Conservation (phyloP, 2,329 filamentous ascomycete genomes). For the Endocalyx cinctus region DNA sequence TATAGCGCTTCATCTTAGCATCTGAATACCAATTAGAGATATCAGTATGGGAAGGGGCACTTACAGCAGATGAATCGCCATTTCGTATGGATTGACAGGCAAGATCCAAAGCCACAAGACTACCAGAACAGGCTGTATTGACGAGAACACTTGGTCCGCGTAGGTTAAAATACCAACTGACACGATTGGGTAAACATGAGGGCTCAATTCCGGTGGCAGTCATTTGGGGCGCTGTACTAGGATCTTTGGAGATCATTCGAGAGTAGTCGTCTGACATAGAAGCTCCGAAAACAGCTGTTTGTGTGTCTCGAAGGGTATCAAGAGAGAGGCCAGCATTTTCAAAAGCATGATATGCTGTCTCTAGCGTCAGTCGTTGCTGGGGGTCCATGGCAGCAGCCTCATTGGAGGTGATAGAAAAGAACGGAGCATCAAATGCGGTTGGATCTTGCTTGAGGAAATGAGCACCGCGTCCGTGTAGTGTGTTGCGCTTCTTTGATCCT, state of each 20-base stretch:
- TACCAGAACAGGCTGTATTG: slow-evolving; percentile 16
- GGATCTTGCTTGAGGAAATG: not conserved
- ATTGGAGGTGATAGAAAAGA: not conserved
- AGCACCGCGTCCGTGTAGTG: not conserved
- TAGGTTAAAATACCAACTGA: slow-evolving; percentile 15
- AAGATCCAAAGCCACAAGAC: slow-evolving; percentile 11
- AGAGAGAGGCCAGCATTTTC: slow-evolving; percentile 1
- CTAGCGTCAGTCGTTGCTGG: not conserved
- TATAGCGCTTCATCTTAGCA: too few relatives aligned
- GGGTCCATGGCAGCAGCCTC: not conserved
- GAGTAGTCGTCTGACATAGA: slow-evolving; percentile 16
- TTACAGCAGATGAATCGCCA: slow-evolving; percentile 3
- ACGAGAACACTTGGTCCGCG: slow-evolving; percentile 14
- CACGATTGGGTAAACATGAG: slow-evolving; percentile 11
- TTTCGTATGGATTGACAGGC: slow-evolving; percentile 15
- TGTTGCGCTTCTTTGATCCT: not conserved
- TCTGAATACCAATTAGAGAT: too few relatives aligned
- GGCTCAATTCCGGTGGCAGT: not conserved
- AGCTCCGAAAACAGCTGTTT: not conserved
- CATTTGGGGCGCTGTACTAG: slow-evolving; percentile 10
- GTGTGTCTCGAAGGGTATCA: not conserved
- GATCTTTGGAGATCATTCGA: slow-evolving; percentile 17
- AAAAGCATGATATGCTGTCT: not conserved
- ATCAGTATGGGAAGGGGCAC: slow-evolving; percentile 1
- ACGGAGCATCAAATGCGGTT: not conserved